These are phyloP conservation scores for Talaromyces ruber DNA, from an alignment of 495 filamentous ascomycete genomes.

Conservation along the genomic window DNA sequence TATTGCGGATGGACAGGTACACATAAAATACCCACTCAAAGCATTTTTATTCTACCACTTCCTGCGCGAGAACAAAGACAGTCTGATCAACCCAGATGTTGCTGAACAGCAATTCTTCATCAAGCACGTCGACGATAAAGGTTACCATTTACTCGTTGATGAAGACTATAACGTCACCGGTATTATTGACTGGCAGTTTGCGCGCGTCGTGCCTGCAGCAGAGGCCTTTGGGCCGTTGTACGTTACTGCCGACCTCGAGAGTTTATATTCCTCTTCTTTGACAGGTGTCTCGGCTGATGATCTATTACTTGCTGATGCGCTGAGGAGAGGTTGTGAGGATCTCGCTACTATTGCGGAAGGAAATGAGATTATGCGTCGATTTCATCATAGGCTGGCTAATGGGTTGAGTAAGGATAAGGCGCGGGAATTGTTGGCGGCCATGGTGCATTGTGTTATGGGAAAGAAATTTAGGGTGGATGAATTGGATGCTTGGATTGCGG, in stretches of 20 bases:
- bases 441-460: not conserved
- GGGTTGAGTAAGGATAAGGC: slow-evolving; percentile 5
- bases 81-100: not conserved
- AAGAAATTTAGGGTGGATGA: not conserved
- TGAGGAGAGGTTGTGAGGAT: not conserved
- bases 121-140: slow-evolving; percentile 34
- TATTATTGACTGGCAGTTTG: slow-evolving; percentile 33
- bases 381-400: slow-evolving; percentile 5
- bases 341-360: not conserved
- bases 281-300: slow-evolving; percentile 3
- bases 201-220: slow-evolving; percentile 16
- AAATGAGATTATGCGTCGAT: slow-evolving; percentile 8
- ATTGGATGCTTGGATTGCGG: not conserved
- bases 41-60: slow-evolving; percentile 21
- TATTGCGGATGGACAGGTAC: slow-evolving; percentile 16
- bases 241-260: slow-evolving; percentile 24
- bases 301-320: not conserved
- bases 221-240: slow-evolving; percentile 26
- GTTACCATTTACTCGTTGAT: slow-evolving; percentile 33
- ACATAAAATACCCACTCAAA: slow-evolving; percentile 13
- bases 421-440: not conserved
- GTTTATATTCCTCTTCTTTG: slow-evolving; percentile 9
- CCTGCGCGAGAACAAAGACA: not conserved
- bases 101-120: slow-evolving; percentile 21
- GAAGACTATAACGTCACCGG: slow-evolving; percentile 29